Conservation (phyloP, 352 stramenopile genomes). For the Pythium phragmitis region DNA sequence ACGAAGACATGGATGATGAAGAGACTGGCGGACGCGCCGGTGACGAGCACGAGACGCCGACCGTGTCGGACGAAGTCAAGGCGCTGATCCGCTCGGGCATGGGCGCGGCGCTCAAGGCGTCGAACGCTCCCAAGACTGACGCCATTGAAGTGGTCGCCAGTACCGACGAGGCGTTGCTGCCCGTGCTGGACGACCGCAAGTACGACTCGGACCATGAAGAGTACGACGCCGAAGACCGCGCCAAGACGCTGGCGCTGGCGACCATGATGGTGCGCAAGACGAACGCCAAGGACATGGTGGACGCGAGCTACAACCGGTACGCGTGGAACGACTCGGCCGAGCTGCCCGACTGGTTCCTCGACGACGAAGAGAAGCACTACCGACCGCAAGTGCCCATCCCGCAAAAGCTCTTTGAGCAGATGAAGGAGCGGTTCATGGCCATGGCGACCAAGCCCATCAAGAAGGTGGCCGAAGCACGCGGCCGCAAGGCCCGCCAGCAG, state of each 20-base stretch:
- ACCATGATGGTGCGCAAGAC: constrained; percentile 98
- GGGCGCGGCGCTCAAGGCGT: constrained; percentile 48
- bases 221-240: constrained; percentile 97
- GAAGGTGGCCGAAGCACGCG: constrained; percentile 98
- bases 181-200: constrained; percentile 85
- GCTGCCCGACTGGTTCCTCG: constrained; percentile 98
- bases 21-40: constrained; percentile 18
- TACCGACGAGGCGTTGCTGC: constrained; percentile 36
- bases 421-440: constrained; percentile 96
- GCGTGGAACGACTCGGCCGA: constrained; percentile 97
- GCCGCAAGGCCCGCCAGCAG: constrained; percentile 92
- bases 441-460: constrained; percentile 97
- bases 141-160: constrained; percentile 48
- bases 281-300: constrained; percentile 97
- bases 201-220: constrained; percentile 97
- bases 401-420: constrained; percentile 96
- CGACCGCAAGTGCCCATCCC: constrained; percentile 96
- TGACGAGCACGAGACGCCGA: constrained; percentile 11
- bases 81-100: constrained; percentile 84
- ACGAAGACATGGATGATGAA: constrained; percentile 45
- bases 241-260: constrained; percentile 94
- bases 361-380: constrained; percentile 97
- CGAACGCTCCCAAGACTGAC: constrained; percentile 12
- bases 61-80: constrained; percentile 64
- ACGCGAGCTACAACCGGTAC: constrained; percentile 99